phyloP scores from a whole-genome alignment of 768 basidiomycete genomes.

The Russula vinacea region DNA sequence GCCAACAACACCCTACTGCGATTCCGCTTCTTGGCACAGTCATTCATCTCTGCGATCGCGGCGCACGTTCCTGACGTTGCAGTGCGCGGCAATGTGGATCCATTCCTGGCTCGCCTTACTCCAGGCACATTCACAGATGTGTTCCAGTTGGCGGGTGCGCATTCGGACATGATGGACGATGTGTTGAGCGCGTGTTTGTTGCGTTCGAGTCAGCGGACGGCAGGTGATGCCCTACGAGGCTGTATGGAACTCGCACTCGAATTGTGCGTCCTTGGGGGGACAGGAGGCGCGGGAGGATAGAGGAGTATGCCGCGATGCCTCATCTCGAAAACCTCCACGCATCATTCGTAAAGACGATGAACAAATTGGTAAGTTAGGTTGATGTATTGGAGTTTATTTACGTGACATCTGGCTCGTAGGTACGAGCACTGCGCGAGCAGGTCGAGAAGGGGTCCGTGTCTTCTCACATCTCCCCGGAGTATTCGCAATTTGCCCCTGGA shows the following conservation, averaged over 20 bases:
- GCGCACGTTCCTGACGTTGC: constrained; percentile 78
- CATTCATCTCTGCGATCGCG: constrained; percentile 65
- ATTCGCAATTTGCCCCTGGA: constrained; percentile 23
- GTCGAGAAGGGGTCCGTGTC: constrained; percentile 47
- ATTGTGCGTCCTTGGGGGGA: constrained; percentile 62
- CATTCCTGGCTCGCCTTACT: constrained; percentile 47
- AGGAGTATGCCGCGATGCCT: constrained; percentile 64
- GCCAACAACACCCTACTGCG: constrained; percentile 56
- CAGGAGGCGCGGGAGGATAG: constrained; percentile 48
- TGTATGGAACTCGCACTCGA: constrained; percentile 65
- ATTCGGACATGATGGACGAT: constrained; percentile 67
- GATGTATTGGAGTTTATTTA: not conserved
- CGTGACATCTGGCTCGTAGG: constrained; percentile 40
- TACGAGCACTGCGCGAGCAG: constrained; percentile 51
- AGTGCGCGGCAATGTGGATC: constrained; percentile 72
- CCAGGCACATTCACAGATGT: constrained; percentile 56
- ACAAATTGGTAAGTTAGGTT: constrained; percentile 49
- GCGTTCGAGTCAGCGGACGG: constrained; percentile 61
- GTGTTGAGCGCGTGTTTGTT: constrained; percentile 74
- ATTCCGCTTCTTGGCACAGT: constrained; percentile 70
- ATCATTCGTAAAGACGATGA: constrained; percentile 55
- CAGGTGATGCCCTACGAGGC: constrained; percentile 61
- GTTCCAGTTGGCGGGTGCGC: constrained; percentile 64
- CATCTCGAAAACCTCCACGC: constrained; percentile 52
- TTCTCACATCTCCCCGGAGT: constrained; percentile 28